Base-by-base conservation (phyloP, 2,329 filamentous ascomycete genomes). In the Ramularia collo-cygni region DNA sequence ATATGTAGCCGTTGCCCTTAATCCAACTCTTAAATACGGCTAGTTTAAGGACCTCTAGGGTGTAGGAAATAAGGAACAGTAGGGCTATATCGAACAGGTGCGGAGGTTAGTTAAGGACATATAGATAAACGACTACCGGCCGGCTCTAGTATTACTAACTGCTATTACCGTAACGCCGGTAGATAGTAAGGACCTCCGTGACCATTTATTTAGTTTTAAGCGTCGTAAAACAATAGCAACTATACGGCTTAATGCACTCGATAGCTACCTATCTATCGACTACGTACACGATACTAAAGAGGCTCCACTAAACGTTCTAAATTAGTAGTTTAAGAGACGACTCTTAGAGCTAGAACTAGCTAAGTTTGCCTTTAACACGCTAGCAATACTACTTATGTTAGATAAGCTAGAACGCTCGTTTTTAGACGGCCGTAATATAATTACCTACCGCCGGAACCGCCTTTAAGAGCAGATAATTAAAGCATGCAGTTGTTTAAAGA, bases 391-490 rank as follows among this genome's bases (percentile, higher is more conserved):
- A 15, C 8, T 30, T 30, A 30, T 30, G 16, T 14, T 13, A 14
- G 16, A 30, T 30, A 30, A 30, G 28, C 13, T 14, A 8, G 10
- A 30, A 30, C 28, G 28, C 5, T 5, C 28, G 13, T 30, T 30
- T 9, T 30, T 30, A 30, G 28, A 5, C 8, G 9, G 28, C 16
- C 14, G 28, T 13, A 15, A 30, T 30, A 5, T 30, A 6, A 13
- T 30, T 13, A n/a, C 13, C 14, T 30, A 30, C 28, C 28, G 28
- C 16, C n/a, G 8, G 5, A 14, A 13, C 16, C 16, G 5, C 4
- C 28, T 30, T 6, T 30, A 30, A 30, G 28, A n/a, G n/a, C 13
- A 30, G 6, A 30, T 30, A 14, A 30, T 30, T 30, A 30, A 30
- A 8, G 28, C 5, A 30, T 13, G 5, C 16, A n/a, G n/a, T n/a